Evolutionary conservation across 257 asterid genomes (phyloP).

Genomic region (Linaria vulgaris): DNA sequence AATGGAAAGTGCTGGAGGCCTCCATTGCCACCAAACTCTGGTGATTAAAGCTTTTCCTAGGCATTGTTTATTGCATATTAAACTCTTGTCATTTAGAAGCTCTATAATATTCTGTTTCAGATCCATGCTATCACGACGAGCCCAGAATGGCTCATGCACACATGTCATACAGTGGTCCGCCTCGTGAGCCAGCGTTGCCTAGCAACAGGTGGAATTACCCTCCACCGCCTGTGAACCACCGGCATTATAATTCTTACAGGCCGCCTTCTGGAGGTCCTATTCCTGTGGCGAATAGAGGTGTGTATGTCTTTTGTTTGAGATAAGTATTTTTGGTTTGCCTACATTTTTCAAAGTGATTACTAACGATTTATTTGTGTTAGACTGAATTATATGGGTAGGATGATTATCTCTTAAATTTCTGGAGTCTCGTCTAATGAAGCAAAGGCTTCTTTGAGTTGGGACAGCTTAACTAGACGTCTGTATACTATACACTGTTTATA

Average conservation of each 20-base stretch:
- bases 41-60: conserved; percentile 28
- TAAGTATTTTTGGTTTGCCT: conserved; percentile 5
- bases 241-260: conserved; percentile 58
- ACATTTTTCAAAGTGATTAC: conserved; percentile 9
- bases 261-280: conserved; percentile 69
- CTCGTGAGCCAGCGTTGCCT: conserved; percentile 53
- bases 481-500: neutral
- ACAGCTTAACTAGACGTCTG: neutral
- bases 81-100: conserved; percentile 12
- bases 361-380: conserved; percentile 5
- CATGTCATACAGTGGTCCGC: conserved; percentile 52
- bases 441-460: neutral
- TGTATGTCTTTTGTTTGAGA: conserved; percentile 17
- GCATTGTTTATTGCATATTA: neutral
- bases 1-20: conserved; percentile 73
- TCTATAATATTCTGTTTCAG: conserved; percentile 34
- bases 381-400: neutral
- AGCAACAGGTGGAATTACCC: conserved; percentile 65
- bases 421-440: conserved; percentile 5
- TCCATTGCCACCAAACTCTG: conserved; percentile 56
- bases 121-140: conserved; percentile 68
- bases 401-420: conserved; percentile 11
- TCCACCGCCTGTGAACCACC: conserved; percentile 56
- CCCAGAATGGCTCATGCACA: conserved; percentile 52
- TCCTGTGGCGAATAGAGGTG: conserved; percentile 76